Base-by-base conservation (phyloP, 2,329 filamentous ascomycete species). In the Domatiomyces globalis region DNA sequence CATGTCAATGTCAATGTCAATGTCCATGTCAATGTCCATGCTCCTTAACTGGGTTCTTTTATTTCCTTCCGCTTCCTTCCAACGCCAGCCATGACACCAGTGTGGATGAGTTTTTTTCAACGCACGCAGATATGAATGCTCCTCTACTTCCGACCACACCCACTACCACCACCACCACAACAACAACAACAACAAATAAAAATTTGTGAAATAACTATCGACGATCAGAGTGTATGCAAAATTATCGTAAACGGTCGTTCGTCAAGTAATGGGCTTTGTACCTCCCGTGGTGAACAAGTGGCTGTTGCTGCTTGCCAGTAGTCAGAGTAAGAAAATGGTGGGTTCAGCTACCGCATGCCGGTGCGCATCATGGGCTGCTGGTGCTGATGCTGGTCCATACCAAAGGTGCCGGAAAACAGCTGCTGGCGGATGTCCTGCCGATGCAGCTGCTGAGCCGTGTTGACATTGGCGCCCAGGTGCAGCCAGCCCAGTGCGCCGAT, bases 401-500 rank as follows among this genome's bases (percentile, higher is more conserved):
- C 76, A 59, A 79, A 80, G 43, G 72, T 78, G 53, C 73, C 78
- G 54, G 68, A 76, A 50, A 79, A 64, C 43, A 79, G 66, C 59
- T 79, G 76, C 46, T 79, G 74, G 51, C 77, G 70, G 46, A 79
- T 75, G 45, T 69, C 74, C 25, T 68, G 66, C 15, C 33, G 33
- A 39, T 39, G 33, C 33, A 15, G 33, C 67, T 57, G 49, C 39
- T 55, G 56, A 19, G 55, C 51, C 17, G 46, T 50, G 5, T 48
- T 22, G 44, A 49, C 53, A 45, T 36, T 46, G 12, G 63, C 63
- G 18, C 62, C 60, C 36, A 73, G 70, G 50, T 77, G 81, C 73
- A 88, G 85, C 86, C 88, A 95, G 43, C 84, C 85, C 25, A 94
- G 73, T 56, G 81, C 83, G 39, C 75, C 74, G 15, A 80, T 76